Conservation (phyloP, 2,329 filamentous ascomycete species). For the Zasmidium cellare region DNA sequence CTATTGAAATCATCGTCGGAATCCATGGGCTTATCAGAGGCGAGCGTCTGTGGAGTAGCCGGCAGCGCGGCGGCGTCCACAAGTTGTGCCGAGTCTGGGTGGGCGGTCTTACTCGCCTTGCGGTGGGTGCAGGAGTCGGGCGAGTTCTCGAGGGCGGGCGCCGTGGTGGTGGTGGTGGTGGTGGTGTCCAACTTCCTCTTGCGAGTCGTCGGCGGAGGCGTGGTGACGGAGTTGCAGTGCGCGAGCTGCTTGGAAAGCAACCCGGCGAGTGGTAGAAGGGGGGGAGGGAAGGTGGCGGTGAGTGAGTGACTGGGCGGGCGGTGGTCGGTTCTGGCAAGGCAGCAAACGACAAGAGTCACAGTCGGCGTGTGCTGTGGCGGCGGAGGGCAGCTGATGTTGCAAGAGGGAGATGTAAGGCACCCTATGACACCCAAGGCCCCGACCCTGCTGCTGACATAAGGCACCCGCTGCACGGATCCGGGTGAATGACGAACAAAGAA, state of each 20-base stretch:
- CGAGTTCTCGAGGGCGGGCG: slow-evolving; percentile 34
- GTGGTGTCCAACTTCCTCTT: slow-evolving; percentile 37
- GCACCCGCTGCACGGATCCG: neutral
- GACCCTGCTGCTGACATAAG: neutral
- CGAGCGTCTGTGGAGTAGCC: slow-evolving; percentile 52
- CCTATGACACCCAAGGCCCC: neutral
- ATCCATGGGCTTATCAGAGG: slow-evolving; percentile 68
- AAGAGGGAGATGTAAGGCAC: neutral
- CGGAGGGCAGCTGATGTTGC: no score
- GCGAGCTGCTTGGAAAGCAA: slow-evolving; percentile 1
- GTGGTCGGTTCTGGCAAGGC: neutral
- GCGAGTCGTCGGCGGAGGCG: slow-evolving; percentile 33
- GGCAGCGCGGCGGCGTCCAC: slow-evolving; percentile 42
- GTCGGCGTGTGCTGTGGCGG: neutral
- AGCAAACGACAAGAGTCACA: slow-evolving; percentile 1
- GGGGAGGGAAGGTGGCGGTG: neutral
- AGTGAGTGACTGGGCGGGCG: neutral
- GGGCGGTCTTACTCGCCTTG: slow-evolving; percentile 37
- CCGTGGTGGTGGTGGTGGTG: slow-evolving; percentile 24
- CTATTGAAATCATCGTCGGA: slow-evolving; percentile 95
- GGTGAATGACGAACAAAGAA: no score
- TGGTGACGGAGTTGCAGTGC: slow-evolving; percentile 24
- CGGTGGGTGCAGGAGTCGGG: slow-evolving; percentile 28
- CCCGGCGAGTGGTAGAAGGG: neutral
- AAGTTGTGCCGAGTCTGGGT: slow-evolving; percentile 30